phyloP scores from a whole-genome alignment of 192 early-diverging fungal species.

The Coemansia sp. region DNA sequence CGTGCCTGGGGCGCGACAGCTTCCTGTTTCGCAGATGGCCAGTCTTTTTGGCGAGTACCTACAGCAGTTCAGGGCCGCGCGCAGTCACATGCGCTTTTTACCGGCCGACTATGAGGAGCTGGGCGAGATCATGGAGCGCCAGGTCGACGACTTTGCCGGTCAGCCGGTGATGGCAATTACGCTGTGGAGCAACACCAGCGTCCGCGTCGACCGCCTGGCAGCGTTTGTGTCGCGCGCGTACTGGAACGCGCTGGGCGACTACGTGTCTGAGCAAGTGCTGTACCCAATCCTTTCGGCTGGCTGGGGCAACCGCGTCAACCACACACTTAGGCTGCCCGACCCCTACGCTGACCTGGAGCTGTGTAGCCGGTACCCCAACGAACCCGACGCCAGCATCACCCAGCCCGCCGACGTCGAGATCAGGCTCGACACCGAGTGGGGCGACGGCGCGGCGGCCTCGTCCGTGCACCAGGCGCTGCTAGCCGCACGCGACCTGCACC shows the following conservation, averaged over 20 bases:
- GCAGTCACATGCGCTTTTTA: conserved; percentile 27
- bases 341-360: conserved; percentile 24
- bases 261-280: conserved; percentile 51
- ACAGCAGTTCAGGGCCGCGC: conserved; percentile 47
- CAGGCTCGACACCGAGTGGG: conserved; percentile 22
- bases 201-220: conserved; percentile 40
- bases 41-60: conserved; percentile 49
- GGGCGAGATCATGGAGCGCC: conserved; percentile 30
- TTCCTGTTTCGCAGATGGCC: conserved; percentile 30
- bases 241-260: conserved; percentile 55
- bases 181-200: conserved; percentile 46
- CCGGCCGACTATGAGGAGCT: conserved; percentile 25
- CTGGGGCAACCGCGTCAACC: conserved; percentile 31
- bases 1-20: background rate
- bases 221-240: conserved; percentile 50
- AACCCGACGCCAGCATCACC: conserved; percentile 13
- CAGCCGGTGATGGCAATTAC: conserved; percentile 45
- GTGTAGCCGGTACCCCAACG: background rate
- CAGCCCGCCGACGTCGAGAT: conserved; percentile 27
- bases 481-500: conserved; percentile 20
- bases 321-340: conserved; percentile 37
- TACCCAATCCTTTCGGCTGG: conserved; percentile 45
- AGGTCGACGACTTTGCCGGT: conserved; percentile 43
- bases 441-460: conserved; percentile 1
- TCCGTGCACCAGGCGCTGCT: conserved; percentile 31